These are phyloP conservation scores for Deuterostichococcus epilithicus DNA, from an alignment of 139 green algal species.

Conservation along the genomic window DNA sequence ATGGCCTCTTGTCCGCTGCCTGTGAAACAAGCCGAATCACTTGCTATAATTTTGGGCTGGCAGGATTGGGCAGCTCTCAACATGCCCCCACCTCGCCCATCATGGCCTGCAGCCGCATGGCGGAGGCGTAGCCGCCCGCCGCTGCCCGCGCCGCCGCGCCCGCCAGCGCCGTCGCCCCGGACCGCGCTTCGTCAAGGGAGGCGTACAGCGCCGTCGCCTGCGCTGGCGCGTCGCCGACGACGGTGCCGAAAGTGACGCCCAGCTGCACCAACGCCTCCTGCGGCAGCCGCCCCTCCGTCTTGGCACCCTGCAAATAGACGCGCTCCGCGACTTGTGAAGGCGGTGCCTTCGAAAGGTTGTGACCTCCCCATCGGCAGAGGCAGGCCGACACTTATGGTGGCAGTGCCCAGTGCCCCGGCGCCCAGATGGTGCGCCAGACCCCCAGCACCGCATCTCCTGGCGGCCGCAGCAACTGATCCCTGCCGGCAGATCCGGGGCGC, in stretches of 20 bases:
- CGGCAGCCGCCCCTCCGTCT: slow-evolving; percentile 13
- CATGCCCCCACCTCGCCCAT: slow-evolving; percentile 17
- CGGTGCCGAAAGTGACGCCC: background rate
- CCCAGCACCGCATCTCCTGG: too few relatives aligned
- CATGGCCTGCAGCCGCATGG: slow-evolving; percentile 41
- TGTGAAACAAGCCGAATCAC: background rate
- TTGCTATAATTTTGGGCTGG: background rate
- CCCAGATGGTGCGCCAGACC: too few relatives aligned
- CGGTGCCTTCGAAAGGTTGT: too few relatives aligned
- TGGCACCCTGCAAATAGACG: slow-evolving; percentile 4
- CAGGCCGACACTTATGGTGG: too few relatives aligned
- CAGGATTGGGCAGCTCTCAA: background rate
- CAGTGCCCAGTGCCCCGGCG: too few relatives aligned
- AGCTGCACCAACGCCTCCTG: slow-evolving; percentile 7
- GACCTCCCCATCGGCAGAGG: too few relatives aligned
- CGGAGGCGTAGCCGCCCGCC: slow-evolving; percentile 15
- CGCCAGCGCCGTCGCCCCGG: background rate
- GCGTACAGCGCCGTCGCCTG: background rate
- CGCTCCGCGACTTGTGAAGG: too few relatives aligned
- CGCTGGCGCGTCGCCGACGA: background rate
- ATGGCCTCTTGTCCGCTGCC: background rate
- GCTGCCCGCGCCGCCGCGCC: too few relatives aligned
- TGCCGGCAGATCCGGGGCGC: too few relatives aligned
- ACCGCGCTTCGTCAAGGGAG: background rate
- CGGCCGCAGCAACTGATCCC: too few relatives aligned